Evolutionary conservation across 305 asterid genomes (phyloP).

Genomic region (Euphrasia arctica): DNA sequence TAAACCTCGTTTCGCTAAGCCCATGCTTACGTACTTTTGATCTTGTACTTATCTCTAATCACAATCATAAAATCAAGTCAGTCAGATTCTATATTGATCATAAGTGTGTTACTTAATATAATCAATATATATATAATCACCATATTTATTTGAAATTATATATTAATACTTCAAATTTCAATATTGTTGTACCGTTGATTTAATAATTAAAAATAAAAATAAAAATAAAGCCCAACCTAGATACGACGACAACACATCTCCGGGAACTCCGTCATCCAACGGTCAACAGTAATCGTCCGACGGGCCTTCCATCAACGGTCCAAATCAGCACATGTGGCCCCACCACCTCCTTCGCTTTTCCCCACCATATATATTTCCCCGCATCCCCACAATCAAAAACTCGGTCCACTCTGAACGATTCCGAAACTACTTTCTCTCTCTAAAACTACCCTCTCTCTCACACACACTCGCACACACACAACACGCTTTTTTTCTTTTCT

Average conservation of each 20-base stretch:
- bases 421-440: conserved; percentile 27
- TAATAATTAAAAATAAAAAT: too few relatives aligned
- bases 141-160: too few relatives aligned
- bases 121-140: too few relatives aligned
- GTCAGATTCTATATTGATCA: background rate
- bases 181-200: too few relatives aligned
- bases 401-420: conserved; percentile 41
- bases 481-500: background rate
- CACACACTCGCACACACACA: conserved; percentile 18
- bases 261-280: conserved; percentile 41
- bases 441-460: conserved; percentile 23
- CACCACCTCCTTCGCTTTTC: conserved; percentile 15
- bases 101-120: too few relatives aligned
- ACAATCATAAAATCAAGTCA: too few relatives aligned
- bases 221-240: too few relatives aligned
- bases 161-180: too few relatives aligned
- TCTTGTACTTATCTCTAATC: too few relatives aligned
- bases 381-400: conserved; percentile 29
- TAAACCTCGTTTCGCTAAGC: too few relatives aligned
- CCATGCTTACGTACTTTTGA: too few relatives aligned
- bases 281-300: conserved; percentile 28
- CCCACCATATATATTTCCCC: conserved; percentile 33
- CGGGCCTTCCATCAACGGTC: conserved; percentile 36
- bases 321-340: conserved; percentile 36
- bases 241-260: background rate